A percentile compares a stretch with the other conserved stretches of the same genome.
Conservation (phyloP, 345 rosid species). For the Aethionema arabicum region DNA sequence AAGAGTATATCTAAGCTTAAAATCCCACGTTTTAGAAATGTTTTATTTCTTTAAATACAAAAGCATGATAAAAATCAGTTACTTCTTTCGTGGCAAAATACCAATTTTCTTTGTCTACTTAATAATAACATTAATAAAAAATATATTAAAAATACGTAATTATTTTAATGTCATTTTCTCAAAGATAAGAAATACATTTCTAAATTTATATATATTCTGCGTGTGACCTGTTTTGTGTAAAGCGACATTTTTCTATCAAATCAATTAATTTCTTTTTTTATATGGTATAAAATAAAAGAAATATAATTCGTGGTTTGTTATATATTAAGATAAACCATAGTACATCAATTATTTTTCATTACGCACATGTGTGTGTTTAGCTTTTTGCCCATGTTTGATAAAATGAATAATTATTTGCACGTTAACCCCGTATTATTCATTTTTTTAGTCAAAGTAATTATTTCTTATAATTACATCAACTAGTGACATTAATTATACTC, state of each 20-base stretch:
- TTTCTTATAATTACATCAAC: no score
- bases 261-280: not conserved
- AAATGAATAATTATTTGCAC: slow-evolving; percentile 11
- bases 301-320: slow-evolving; percentile 11
- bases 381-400: slow-evolving; percentile 26
- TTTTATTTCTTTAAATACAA: no score
- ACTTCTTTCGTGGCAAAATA: no score
- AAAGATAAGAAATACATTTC: slow-evolving; percentile 17
- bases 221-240: not conserved
- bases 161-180: slow-evolving; percentile 20
- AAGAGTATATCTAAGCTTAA: no score
- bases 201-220: not conserved
- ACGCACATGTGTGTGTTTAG: slow-evolving; percentile 34
- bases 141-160: not conserved
- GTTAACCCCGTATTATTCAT: not conserved
- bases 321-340: slow-evolving; percentile 15
- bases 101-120: no score
- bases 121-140: no score
- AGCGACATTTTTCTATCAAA: slow-evolving; percentile 7
- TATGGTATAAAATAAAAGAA: no score
- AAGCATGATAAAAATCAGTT: no score
- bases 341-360: slow-evolving; percentile 15
- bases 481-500: no score
- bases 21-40: no score
- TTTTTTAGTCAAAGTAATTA: no score